Evolutionary conservation across 2,329 filamentous ascomycete genomes (phyloP), one percentile per base, ranked within the genome.

Genomic region (Xylaria sp.): DNA sequence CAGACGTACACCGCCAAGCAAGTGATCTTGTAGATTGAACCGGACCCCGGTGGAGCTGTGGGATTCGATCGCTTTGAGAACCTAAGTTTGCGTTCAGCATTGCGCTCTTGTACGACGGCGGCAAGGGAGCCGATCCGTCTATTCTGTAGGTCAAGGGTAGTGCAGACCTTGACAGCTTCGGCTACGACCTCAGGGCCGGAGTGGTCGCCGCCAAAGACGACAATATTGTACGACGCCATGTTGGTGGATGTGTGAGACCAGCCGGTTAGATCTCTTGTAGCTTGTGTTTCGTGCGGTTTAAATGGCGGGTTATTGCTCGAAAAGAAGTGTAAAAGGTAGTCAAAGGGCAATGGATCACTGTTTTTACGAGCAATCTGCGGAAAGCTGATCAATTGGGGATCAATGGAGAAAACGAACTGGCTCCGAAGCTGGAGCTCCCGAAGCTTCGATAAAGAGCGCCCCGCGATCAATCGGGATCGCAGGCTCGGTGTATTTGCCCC

Each of bases 11-110:
- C 96, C 95, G 77, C 96, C 94, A 67, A 99, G 88, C 65, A 97
- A 86, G 79, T 98, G 93, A 65, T 97, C 89, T 79, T 97, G 88
- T 76, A 98, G 91, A 79, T 96, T 93, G 84, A 98, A 97, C 76
- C 91, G 91, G 79, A 83, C 85, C 63, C 92, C 86, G 73, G 90
- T 88, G 65, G 90, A 86, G 78, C 89, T 90, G 74, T 85, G 83
- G 75, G 90, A 87, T 83, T 97, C 92, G 67, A 98, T 84, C 4
- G 91, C 86, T 79, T 91, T 92, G 78, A 98, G 87, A 73, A 96
- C 84, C 93, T 97, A 76, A 39, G 21, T 19, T 50, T 12, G 17
- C 2, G 14, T 24, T 65, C 21, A 68, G 55, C 21, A 60, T 30
- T 4, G 21, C 8, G 11, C 47, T 55, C 30, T 27, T 27, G 24